A percentile compares a stretch with the other conserved stretches of the same genome.
Evolutionary conservation across 2,329 filamentous ascomycete genomes (phyloP).

Genomic region (Phaeosphaeriaceae sp.): DNA sequence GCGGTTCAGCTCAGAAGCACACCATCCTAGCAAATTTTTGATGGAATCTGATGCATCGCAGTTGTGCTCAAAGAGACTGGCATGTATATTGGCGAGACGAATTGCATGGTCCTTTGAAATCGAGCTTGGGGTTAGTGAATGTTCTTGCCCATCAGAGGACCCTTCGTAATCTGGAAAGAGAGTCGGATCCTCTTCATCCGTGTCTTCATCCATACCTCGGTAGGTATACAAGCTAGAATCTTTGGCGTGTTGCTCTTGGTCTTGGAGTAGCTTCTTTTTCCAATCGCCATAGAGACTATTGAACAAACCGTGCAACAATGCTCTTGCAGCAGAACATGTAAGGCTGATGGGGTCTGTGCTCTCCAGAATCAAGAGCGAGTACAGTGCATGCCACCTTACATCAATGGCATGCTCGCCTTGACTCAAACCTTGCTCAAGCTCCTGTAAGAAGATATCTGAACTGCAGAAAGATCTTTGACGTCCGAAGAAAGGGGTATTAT

Average conservation of each 20-base stretch:
- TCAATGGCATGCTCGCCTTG: constrained; percentile 33
- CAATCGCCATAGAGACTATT: constrained; percentile 79
- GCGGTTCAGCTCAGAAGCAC: constrained; percentile 33
- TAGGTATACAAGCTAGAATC: constrained; percentile 84
- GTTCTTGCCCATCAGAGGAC: constrained; percentile 49
- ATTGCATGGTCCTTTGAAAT: constrained; percentile 44
- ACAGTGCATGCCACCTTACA: constrained; percentile 46
- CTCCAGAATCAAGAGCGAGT: constrained; percentile 32
- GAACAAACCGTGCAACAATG: constrained; percentile 69
- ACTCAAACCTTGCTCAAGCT: constrained; percentile 26
- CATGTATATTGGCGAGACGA: constrained; percentile 42
- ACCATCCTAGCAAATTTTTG: constrained; percentile 41
- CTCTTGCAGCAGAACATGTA: constrained; percentile 16
- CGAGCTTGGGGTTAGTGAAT: constrained; percentile 5
- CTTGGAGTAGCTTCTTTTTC: constrained; percentile 76
- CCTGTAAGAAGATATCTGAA: constrained; percentile 22
- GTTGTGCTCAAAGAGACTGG: constrained; percentile 36
- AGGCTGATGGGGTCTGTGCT: constrained; percentile 29
- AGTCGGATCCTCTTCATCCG: constrained; percentile 75
- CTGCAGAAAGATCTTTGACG: constrained; percentile 12
- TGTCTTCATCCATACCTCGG: constrained; percentile 79
- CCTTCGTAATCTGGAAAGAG: constrained; percentile 82
- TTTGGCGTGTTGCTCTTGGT: constrained; percentile 75
- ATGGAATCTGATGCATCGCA: constrained; percentile 28
- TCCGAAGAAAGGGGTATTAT: constrained; percentile 44